phyloP scores from a whole-genome alignment of 495 filamentous ascomycete species.

The Parathielavia appendiculata region DNA sequence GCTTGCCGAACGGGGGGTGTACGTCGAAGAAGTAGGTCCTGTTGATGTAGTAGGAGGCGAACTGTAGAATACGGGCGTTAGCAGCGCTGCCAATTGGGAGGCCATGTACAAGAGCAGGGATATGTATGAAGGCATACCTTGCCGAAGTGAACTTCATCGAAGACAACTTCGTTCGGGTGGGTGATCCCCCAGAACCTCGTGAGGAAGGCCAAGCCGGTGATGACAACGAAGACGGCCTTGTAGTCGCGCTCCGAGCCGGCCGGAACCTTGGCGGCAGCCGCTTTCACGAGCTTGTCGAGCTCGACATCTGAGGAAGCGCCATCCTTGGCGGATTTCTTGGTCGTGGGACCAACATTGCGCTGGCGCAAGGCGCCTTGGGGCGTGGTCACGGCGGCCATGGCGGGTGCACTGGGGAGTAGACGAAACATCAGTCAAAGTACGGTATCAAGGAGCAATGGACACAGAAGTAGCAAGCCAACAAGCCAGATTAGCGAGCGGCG shows the following conservation, averaged over 20 bases:
- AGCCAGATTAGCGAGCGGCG: background rate
- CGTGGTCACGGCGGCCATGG: constrained; percentile 36
- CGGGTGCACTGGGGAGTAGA: constrained; percentile 17
- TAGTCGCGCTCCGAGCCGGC: constrained; percentile 68
- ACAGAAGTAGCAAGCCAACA: background rate
- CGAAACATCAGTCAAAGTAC: background rate
- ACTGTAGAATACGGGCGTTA: constrained; percentile 46
- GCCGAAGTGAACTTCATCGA: constrained; percentile 99
- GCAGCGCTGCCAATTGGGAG: background rate
- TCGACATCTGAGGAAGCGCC: constrained; percentile 41
- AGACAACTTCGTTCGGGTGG: constrained; percentile 94
- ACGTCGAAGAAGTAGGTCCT: constrained; percentile 99
- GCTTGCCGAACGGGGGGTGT: constrained; percentile 92
- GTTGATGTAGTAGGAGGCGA: constrained; percentile 94
- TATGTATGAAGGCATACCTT: constrained; percentile 59
- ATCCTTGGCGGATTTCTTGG: constrained; percentile 43
- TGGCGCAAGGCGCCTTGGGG: constrained; percentile 51
- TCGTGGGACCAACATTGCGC: constrained; percentile 43
- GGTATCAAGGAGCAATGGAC: background rate
- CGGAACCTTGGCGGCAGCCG: constrained; percentile 18
- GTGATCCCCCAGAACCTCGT: constrained; percentile 93
- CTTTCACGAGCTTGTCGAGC: constrained; percentile 40
- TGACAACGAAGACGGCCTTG: constrained; percentile 68
- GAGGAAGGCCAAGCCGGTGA: constrained; percentile 79
- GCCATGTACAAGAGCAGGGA: background rate